Evolutionary conservation across 2,329 filamentous ascomycete genomes (phyloP).

Genomic region (Scortechinia acanthostroma): DNA sequence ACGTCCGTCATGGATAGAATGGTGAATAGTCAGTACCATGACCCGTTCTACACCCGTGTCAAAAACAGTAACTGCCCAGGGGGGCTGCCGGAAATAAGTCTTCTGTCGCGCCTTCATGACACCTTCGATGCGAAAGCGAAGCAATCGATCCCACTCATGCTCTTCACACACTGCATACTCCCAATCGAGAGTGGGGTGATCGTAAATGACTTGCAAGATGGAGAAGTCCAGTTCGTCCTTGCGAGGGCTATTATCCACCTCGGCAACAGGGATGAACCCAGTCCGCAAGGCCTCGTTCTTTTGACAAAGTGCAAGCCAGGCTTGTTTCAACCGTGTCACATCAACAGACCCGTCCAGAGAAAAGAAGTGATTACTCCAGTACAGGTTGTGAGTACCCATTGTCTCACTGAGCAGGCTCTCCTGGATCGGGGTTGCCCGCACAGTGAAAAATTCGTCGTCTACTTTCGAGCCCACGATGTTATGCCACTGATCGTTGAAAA

Average conservation of each 20-base stretch:
- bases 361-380: conserved; percentile 28
- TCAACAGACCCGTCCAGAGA: conserved; percentile 16
- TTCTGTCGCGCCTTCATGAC: conserved; percentile 14
- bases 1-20: conserved; percentile 57
- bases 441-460: conserved; percentile 8
- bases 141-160: conserved; percentile 6
- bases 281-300: conserved; percentile 23
- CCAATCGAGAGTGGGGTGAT: conserved; percentile 7
- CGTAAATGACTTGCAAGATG: conserved; percentile 9
- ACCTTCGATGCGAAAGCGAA: conserved; percentile 8
- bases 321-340: conserved; percentile 13
- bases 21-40: conserved; percentile 37
- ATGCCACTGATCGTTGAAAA: not conserved
- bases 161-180: conserved; percentile 7
- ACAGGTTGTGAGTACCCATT: conserved; percentile 21
- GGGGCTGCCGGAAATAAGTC: conserved; percentile 17
- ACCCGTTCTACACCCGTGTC: conserved; percentile 10
- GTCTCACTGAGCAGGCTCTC: conserved; percentile 27
- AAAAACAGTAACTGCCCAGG: conserved; percentile 24
- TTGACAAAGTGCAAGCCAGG: conserved; percentile 19
- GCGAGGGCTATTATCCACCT: conserved; percentile 8
- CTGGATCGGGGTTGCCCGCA: conserved; percentile 22
- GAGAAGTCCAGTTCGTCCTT: conserved; percentile 8
- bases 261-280: conserved; percentile 19
- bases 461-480: conserved; percentile 3